Base-by-base conservation (phyloP, 495 filamentous ascomycete genomes). In the Recurvomyces mirabilis region DNA sequence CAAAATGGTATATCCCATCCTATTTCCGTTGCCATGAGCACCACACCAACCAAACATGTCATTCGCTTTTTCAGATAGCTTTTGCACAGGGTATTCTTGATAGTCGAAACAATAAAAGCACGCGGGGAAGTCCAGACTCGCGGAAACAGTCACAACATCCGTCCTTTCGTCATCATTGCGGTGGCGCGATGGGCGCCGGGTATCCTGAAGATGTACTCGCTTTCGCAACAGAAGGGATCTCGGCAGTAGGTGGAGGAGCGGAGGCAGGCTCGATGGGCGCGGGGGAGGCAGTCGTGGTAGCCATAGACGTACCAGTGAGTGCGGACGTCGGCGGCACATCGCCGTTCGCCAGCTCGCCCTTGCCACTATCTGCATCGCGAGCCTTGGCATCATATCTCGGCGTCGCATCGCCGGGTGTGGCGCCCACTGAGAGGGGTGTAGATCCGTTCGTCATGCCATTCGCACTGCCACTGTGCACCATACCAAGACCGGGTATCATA, bases 401-500 rank as follows among this genome's bases (percentile, higher is more conserved):
- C 19, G 85, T 91, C 51, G 74, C 74, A 63, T 93, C 85, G 54
- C 84, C 84, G 28, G 71, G 19, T 19, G 30, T 38, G 31, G n/a
- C 42, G 25, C 39, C 22, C 4, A 17, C 22, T 22, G 41, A n/a
- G n/a, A n/a, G n/a, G n/a, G n/a, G n/a, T n/a, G n/a, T n/a, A n/a
- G n/a, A n/a, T n/a, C n/a, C n/a, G n/a, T n/a, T n/a, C n/a, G n/a
- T n/a, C n/a, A n/a, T n/a, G n/a, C n/a, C n/a, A n/a, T n/a, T n/a
- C 33, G 38, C 36, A n/a, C 19, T 34, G 15, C 43, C 50, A 18
- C 37, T 46, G 33, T 42, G 43, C n/a, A 51, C 29, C 50, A 50
- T 58, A 18, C 53, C 53, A 65, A 48, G 81, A 77, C 51, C 77
- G 25, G 51, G 51, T 33, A 54, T 54, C 51, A 54, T 46, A 15